Base-by-base conservation (phyloP, 129 eudicot species). In the Chrysanthemum lavandulifolium region DNA sequence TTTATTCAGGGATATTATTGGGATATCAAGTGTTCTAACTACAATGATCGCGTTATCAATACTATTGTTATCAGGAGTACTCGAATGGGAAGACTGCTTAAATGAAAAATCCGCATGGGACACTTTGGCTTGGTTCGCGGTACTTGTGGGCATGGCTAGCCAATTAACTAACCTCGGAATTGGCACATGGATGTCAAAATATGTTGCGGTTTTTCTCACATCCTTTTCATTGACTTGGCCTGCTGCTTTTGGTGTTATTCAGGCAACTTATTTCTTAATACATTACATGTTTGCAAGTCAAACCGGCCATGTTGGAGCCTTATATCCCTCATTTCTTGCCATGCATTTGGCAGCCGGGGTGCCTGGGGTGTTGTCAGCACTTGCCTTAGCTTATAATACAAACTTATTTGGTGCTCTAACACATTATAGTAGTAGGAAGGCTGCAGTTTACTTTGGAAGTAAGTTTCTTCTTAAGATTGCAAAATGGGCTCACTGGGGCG, bases 231-330 rank as follows among this genome's bases (percentile, higher is more conserved):
- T 94, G 65, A 78, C 87, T 73, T 77, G 83, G 90, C 81, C 87
- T 19, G 86, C 77, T 48, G 82, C 98, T 23, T 93, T 94, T 69
- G 33, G 68, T 52, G 78, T 90, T 73, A 96, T 94, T 73, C 98
- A 94, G 75, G 68, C 82, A 40, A 77, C 90, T 29, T 94, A 94
- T 68, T 94, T 94, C 80, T 82, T 94, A 65, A 80, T 90, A 71
- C 98, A 94, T 73, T 93, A 93, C 74, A 60, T 89, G 60, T 93
- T 93, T 84, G 98, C 98, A 3, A 87, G 98, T 67, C 98, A 93
- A 81, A 93, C 96, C 13, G 98, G 90, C 29, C 98, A 93, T 33
- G 96, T 87, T 33, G 95, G 90, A 72, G 98, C 96, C 40, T 80
- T 93, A 1, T 93, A 89, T 81, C 73, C 96, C 2, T 95, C 95